Evolutionary conservation across 805 yeast genomes (phyloP).

Genomic region (Lipomyces orientalis): DNA sequence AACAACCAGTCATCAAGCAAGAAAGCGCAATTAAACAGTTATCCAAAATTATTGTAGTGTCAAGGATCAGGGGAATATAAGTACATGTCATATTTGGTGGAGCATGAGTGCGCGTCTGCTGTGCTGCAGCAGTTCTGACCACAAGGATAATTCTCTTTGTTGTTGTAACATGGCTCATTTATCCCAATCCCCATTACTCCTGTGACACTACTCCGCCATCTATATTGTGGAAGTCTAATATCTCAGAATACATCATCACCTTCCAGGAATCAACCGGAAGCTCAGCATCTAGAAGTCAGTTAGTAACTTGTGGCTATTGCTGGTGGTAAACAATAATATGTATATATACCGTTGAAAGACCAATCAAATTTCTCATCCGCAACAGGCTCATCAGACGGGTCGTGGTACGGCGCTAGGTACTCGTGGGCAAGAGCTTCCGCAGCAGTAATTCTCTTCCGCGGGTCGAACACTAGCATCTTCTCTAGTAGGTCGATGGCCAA

Average conservation of each 20-base stretch:
- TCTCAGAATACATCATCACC: conserved; percentile 98
- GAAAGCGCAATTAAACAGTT: background rate
- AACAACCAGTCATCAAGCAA: background rate
- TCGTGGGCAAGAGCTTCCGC: conserved; percentile 89
- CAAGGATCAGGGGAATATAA: background rate
- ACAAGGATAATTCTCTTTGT: background rate
- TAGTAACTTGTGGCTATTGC: background rate
- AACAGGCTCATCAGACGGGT: conserved; percentile 95
- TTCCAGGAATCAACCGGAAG: conserved; percentile 98
- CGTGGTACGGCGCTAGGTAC: conserved; percentile 93
- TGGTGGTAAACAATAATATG: background rate
- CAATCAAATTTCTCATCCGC: conserved; percentile 94
- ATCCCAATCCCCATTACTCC: background rate
- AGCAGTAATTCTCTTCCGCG: conserved; percentile 91
- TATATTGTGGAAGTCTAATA: conserved; percentile 92
- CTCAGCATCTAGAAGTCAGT: conserved; percentile 64
- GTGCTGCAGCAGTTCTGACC: background rate
- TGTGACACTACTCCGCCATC: conserved; percentile 46
- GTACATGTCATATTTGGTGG: background rate
- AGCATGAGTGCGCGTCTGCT: background rate
- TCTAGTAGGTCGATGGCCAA: conserved; percentile 87
- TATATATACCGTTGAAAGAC: conserved; percentile 77
- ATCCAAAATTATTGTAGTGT: background rate
- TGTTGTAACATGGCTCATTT: background rate
- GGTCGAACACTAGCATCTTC: conserved; percentile 93